Evolutionary conservation across 2,329 filamentous ascomycete genomes (phyloP), one percentile per base, ranked within the genome.

Genomic region (Ceratocystis alfenasii): DNA sequence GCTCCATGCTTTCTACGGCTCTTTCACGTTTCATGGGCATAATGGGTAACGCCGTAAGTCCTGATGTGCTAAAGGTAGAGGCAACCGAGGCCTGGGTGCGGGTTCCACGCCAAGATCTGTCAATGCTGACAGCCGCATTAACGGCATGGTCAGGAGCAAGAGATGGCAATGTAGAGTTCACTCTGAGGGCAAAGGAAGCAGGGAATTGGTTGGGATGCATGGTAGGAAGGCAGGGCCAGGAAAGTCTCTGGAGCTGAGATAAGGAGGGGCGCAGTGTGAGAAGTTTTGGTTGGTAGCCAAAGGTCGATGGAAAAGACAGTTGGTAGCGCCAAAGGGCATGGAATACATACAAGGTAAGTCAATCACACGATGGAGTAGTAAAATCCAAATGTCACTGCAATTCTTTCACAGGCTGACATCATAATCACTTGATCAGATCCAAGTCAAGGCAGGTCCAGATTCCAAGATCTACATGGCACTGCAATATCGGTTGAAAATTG

Each of bases 1-100:
- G 83, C 44, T 78, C 83, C 0, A 85, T 88, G 71, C 82, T 88
- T 70, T 83, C 81, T 1, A 74, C 80, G 0, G 85, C 88, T 0
- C 76, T 93, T 6, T 78, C 78, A 0, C 82, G 87, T 68, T 91
- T 89, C 70, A 81, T 93, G 1, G 89, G 89, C 22, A 75, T 83
- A 20, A 85, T 83, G 0, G 89, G 89, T 10, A 76, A 80, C 1
- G 84, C 83, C 10, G 85, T 92, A 2, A 76, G 85, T 0, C 72
- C 91, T 66, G 89, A 93, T 71, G 83, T 92, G 22, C 79, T 93
- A 44, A 83, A 85, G 70, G 76, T 86, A 0, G 75, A 82, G 2
- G 78, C 76, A 1, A 70, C 72, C 5, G 78, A 83, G 61, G 82
- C 82, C 65, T 89, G 87, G 85, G 73, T 90, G 62, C 79, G 88